Evolutionary conservation across 805 yeast species (phyloP), one percentile per base, ranked within the genome.

Genomic region (Starmerella cellae): DNA sequence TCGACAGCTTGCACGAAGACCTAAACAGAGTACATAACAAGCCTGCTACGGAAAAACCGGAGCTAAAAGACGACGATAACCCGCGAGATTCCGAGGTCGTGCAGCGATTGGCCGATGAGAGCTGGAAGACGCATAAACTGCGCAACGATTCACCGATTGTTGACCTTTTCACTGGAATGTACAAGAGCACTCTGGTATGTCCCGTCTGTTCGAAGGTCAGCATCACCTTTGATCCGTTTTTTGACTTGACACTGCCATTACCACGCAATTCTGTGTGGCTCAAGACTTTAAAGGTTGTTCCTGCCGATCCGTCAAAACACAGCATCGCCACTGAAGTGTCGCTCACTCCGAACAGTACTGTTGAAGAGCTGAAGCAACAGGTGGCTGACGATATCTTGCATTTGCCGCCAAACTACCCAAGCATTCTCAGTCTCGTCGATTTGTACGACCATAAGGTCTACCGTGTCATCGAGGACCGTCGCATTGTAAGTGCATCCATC

Each of bases 1-100:
- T 88, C 22, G 95, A 88, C 60, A 85, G 91, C 2, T 64, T 88
- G 29, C 96, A 88, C 57, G 96, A 88, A 60, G 97, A 88, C 61
- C 66, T 88, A 49, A 91, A 91, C 56, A 68, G 95, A 43, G 78
- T 88, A 23, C 57, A 73, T 8, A 64, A 80, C 29, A 91, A 91
- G 57, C 97, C 97, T 1, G 79, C 78, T 50, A 74, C 83, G 6
- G 94, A 83, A 53, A 84, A 84, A 55, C 95, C 97, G 0, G 95
- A 84, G 55, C 55, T 67, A 3, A 62, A 71, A 11, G 82, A 76
- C 29, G 79, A 73, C 28, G 74, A 75, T 54, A 70, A 75, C 2
- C 63, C 67, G 33, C 72, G 80, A 55, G 60, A 62, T 0, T 76
- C 73, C 6, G 60, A 60, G 2, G 70, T 87, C 10, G 23, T 36